Base-by-base conservation (phyloP, 495 filamentous ascomycete species). In the Amphirosellinia nigrospora region DNA sequence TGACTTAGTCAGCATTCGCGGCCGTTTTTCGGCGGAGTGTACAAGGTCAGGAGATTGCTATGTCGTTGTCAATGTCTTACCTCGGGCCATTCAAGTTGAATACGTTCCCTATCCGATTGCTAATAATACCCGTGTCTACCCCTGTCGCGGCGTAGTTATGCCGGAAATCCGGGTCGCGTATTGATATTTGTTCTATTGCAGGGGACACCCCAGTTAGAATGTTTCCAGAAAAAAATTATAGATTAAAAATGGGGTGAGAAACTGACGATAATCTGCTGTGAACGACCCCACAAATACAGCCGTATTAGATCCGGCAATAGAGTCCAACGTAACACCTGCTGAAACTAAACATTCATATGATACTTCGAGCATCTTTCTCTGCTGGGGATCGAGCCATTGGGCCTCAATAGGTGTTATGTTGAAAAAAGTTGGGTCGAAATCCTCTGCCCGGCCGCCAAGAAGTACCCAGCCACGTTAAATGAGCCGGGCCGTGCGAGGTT, bases 51-150 rank as follows among this genome's bases (percentile, higher is more conserved):
- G 55, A 53, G 50, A 53, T 30, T 30, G 7, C 16, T 19, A 32
- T 30, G 30, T 36, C 32, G 41, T 36, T 36, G 7, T 34, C 23
- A 50, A 30, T 7, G 38, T 13, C 75, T 8, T 77, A 73, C 58
- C 82, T 82, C 39, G 79, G 74, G 8, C 87, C 88, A 19, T 84
- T 77, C 73, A 84, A 79, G 69, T 89, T 81, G 65, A 86, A 86
- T 66, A 83, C 82, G 68, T 87, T 85, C 0, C 82, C 84, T 11
- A 89, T 59, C 0, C 86, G 80, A 59, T 88, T 86, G 4, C 85
- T 81, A 7, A 87, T 64, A 38, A 87, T 83, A 15, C 79, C 75
- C 10, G 79, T 65, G 10, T 79, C 79, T 1, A 80, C 83, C 7
- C 87, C 88, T 0, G 85, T 89, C 0, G 76, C 80, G 32, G 77